Percentiles rank a stretch among this genome's conserved stretches.
Conservation (phyloP, 345 rosid genomes). For the Syzygium aqueum region DNA sequence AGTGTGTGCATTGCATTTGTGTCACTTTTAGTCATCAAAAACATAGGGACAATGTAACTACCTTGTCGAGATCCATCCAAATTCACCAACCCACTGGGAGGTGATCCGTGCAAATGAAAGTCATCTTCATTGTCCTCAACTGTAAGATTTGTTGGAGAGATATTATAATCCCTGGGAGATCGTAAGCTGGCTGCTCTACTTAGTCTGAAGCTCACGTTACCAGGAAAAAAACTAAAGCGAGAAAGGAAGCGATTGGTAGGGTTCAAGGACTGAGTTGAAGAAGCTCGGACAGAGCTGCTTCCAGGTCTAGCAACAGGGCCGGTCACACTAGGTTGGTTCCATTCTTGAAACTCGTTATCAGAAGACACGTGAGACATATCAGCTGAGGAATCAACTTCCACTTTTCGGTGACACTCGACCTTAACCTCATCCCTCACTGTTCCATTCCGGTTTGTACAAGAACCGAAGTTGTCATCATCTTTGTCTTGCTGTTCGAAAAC, state of each 20-base stretch:
- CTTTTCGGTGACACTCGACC: slow-evolving; percentile 32
- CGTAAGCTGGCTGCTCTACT: slow-evolving; percentile 72
- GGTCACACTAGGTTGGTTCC: slow-evolving; percentile 27
- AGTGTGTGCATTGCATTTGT: slow-evolving; percentile 3
- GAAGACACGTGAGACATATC: slow-evolving; percentile 27
- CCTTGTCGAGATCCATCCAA: slow-evolving; percentile 27
- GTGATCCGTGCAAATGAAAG: slow-evolving; percentile 12
- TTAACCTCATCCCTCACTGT: slow-evolving; percentile 21
- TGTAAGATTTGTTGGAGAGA: slow-evolving; percentile 26
- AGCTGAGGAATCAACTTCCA: slow-evolving; percentile 24
- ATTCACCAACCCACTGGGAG: slow-evolving; percentile 17
- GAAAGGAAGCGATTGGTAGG: slow-evolving; percentile 53
- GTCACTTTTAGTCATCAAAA: slow-evolving; percentile 4
- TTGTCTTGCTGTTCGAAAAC: slow-evolving; percentile 28
- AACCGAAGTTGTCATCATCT: slow-evolving; percentile 19
- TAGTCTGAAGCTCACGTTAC: slow-evolving; percentile 69
- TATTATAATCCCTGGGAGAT: slow-evolving; percentile 54
- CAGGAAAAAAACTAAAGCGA: slow-evolving; percentile 82
- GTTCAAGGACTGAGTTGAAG: slow-evolving; percentile 24
- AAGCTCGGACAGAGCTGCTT: slow-evolving; percentile 40
- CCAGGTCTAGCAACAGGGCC: slow-evolving; percentile 23
- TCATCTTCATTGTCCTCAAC: slow-evolving; percentile 26
- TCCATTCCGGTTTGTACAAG: slow-evolving; percentile 13
- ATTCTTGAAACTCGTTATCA: slow-evolving; percentile 32
- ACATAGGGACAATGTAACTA: slow-evolving; percentile 1